Evolutionary conservation across 2,329 filamentous ascomycete genomes (phyloP).

Genomic region (Hirsutella minnesotensis): DNA sequence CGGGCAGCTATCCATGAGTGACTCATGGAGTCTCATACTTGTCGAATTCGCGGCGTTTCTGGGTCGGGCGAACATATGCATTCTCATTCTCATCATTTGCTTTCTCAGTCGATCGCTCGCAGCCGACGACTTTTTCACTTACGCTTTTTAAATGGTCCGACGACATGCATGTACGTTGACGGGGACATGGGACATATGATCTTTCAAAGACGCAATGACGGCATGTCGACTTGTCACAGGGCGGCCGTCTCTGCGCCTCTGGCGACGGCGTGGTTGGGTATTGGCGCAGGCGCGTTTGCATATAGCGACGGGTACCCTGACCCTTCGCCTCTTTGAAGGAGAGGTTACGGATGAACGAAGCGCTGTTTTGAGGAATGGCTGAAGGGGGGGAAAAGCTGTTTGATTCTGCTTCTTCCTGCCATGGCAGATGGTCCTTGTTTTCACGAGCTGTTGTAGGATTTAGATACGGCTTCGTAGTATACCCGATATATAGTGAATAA

Average conservation of each 20-base stretch:
- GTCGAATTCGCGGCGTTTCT: conserved; percentile 12
- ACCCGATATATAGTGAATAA: conserved; percentile 23
- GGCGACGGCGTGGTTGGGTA: conserved; percentile 9
- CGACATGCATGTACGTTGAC: conserved; percentile 6
- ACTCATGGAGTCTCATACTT: not conserved
- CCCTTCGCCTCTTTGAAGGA: not conserved
- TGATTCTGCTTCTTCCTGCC: conserved; percentile 13
- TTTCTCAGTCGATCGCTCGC: conserved; percentile 5
- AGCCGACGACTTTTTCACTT: conserved; percentile 3
- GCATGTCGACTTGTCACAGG: not conserved
- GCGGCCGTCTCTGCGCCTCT: not conserved
- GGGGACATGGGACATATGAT: conserved; percentile 2
- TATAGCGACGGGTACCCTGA: conserved; percentile 3
- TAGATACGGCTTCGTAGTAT: conserved; percentile 25
- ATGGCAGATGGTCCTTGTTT: conserved; percentile 9
- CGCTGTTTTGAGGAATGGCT: not conserved
- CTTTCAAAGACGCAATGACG: not conserved
- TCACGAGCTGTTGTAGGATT: conserved; percentile 9
- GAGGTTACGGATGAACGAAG: not conserved
- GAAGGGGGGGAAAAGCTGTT: conserved; percentile 7
- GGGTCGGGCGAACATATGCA: conserved; percentile 8
- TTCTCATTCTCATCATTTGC: conserved; percentile 5
- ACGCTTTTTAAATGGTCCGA: conserved; percentile 4
- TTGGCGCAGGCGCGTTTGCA: conserved; percentile 11
- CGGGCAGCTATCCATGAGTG: conserved; percentile 26